Evolutionary conservation across 805 yeast species (phyloP).

Genomic region (Hanseniaspora occidentalis): DNA sequence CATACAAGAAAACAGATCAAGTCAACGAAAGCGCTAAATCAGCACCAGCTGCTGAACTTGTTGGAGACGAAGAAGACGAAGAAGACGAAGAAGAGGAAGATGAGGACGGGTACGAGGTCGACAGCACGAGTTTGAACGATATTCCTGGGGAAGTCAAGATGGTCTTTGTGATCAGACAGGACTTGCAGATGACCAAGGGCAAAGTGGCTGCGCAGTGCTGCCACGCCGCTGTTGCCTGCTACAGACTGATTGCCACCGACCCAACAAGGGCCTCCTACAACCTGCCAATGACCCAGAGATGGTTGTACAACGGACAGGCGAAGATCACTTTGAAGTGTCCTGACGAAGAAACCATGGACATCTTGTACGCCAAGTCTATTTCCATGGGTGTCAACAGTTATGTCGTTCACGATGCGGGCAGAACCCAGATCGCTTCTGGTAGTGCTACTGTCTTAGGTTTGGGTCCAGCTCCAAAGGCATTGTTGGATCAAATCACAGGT

Average conservation of each 20-base stretch:
- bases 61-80: slow-evolving; percentile 18
- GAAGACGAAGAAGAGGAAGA: slow-evolving; percentile 33
- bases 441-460: slow-evolving; percentile 92
- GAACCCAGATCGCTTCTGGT: slow-evolving; percentile 94
- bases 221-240: slow-evolving; percentile 92
- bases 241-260: slow-evolving; percentile 49
- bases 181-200: slow-evolving; percentile 86
- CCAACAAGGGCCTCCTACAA: slow-evolving; percentile 38
- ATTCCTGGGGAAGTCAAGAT: slow-evolving; percentile 72
- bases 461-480: slow-evolving; percentile 88
- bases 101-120: slow-evolving; percentile 45
- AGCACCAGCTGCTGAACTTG: slow-evolving; percentile 1
- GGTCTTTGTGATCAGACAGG: slow-evolving; percentile 83
- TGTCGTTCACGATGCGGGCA: slow-evolving; percentile 89
- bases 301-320: slow-evolving; percentile 86
- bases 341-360: slow-evolving; percentile 55
- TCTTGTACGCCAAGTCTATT: slow-evolving; percentile 68
- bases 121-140: slow-evolving; percentile 47
- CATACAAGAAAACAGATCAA: background rate
- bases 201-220: slow-evolving; percentile 96
- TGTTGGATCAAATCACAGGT: slow-evolving; percentile 73
- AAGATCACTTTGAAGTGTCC: slow-evolving; percentile 77
- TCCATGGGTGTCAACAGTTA: slow-evolving; percentile 67
- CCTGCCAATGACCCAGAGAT: slow-evolving; percentile 51
- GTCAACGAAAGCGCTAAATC: background rate